Conservation (phyloP, 495 filamentous ascomycete genomes). For the Xylaria castorea region DNA sequence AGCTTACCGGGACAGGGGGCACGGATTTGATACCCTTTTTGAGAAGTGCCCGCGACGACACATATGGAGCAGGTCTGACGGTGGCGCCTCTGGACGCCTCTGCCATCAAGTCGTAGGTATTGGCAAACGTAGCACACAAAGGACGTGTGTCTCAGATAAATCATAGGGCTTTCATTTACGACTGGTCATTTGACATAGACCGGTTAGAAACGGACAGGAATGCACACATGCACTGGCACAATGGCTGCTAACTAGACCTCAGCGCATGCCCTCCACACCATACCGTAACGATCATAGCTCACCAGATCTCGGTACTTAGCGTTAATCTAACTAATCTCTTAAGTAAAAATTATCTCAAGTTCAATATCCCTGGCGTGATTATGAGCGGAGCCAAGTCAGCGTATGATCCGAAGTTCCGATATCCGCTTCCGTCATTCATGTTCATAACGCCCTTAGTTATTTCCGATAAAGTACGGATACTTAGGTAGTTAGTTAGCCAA, state of each 20-base stretch:
- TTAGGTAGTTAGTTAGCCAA: too few relatives aligned
- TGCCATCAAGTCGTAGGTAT: constrained; percentile 50
- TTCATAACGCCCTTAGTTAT: background rate
- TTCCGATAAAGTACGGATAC: background rate
- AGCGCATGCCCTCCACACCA: background rate
- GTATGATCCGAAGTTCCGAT: constrained; percentile 37
- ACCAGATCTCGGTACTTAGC: background rate
- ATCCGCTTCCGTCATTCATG: constrained; percentile 24
- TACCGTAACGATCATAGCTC: constrained; percentile 2
- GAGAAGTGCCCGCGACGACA: constrained; percentile 94
- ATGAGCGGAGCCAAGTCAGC: constrained; percentile 7
- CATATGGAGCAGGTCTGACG: constrained; percentile 77
- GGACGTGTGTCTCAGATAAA: background rate
- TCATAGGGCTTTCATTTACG: background rate
- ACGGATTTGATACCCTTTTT: constrained; percentile 92
- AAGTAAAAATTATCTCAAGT: constrained; percentile 17
- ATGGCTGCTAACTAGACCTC: background rate
- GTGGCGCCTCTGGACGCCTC: constrained; percentile 66
- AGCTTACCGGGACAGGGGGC: constrained; percentile 85
- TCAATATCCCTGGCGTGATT: background rate
- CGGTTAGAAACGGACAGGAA: constrained; percentile 15
- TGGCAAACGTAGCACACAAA: constrained; percentile 19
- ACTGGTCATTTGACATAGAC: background rate
- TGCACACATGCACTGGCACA: background rate
- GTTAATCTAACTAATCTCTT: constrained; percentile 14